Base-by-base conservation (phyloP, 2,329 filamentous ascomycete genomes). In the Colletotrichum spinosum region DNA sequence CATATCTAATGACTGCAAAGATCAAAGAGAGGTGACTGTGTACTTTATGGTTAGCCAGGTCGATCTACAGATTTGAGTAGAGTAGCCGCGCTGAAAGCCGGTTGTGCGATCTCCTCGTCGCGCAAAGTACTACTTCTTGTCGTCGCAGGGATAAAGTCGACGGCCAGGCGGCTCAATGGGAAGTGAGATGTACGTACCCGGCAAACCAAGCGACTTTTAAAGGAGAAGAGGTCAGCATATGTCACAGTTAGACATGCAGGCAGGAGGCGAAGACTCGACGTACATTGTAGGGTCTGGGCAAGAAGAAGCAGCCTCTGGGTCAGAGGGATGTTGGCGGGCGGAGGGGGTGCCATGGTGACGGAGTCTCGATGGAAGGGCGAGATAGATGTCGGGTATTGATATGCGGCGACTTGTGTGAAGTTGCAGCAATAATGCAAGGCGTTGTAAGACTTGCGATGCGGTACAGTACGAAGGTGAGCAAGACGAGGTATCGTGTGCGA, bases 221-320 rank as follows among this genome's bases (percentile, higher is more conserved):
- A 44, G 55, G 72, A 69, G 72, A 67, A 69, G 57, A 69, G 10
- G 74, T 82, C 71, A 84, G 77, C 70, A 69, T 44, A 49, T 38
- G 73, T 69, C 68, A 67, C 45, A 67, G 66, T 69, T n/a, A 67
- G 38, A 67, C 67, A 60, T 51, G 39, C 49, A 65, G 54, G 37
- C 35, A 57, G 67, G 56, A 55, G 6, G 50, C 46, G 34, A 56
- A 51, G 15, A 48, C 41, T 51, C 77, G 77, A 88, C 82, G 79
- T 88, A 91, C 95, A 99, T 84, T 98, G 96, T 71, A 98, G 85
- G 50, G 94, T 98, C 79, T 97, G 90, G 70, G 91, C 94, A 71
- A 98, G 86, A 72, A 87, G 84, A 73, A 93, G 80, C 67, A 97
- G 82, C 75, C 94, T 88, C 83, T 96, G 89, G 75, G 83, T 81